These are phyloP conservation scores for Fusarium nurragi DNA, from an alignment of 2,329 filamentous ascomycete species.

Conservation along the genomic window DNA sequence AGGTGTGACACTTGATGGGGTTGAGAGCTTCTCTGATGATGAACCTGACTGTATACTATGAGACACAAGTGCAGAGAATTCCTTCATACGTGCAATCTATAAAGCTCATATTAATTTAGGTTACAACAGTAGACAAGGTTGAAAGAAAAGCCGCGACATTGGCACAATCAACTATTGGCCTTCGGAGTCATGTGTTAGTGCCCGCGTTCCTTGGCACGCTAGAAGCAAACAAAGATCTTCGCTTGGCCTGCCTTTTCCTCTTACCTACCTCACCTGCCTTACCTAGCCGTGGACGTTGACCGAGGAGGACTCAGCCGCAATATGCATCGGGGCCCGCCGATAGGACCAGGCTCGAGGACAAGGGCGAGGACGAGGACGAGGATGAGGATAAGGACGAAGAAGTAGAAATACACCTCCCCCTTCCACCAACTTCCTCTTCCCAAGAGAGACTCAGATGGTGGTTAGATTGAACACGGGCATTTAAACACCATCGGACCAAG, in stretches of 20 bases:
- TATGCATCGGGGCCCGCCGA: constrained; percentile 38
- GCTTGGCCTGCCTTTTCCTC: constrained; percentile 14
- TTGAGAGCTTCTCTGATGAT: neutral
- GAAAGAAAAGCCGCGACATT: neutral
- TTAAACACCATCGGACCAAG: constrained; percentile 16
- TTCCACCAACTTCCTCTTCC: constrained; percentile 1
- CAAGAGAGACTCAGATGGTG: neutral
- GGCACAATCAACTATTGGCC: neutral
- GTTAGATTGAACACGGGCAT: constrained; percentile 10
- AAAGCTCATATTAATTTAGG: no score
- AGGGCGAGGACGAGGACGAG: neutral
- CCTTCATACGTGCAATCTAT: no score
- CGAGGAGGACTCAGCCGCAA: constrained; percentile 41
- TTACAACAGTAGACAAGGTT: no score
- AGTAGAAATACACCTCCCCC: constrained; percentile 33
- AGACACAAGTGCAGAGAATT: no score
- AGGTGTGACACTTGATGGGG: neutral
- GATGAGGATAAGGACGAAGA: neutral
- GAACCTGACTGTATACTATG: no score
- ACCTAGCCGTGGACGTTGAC: constrained; percentile 34
- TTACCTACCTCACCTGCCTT: neutral
- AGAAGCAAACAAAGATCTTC: constrained; percentile 23
- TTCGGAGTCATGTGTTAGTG: constrained; percentile 7
- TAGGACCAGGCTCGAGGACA: constrained; percentile 11
- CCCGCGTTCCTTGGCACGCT: constrained; percentile 27